These are phyloP conservation scores for Coniochaeta prunicola DNA, from an alignment of 2,329 filamentous ascomycete species.

Conservation along the genomic window DNA sequence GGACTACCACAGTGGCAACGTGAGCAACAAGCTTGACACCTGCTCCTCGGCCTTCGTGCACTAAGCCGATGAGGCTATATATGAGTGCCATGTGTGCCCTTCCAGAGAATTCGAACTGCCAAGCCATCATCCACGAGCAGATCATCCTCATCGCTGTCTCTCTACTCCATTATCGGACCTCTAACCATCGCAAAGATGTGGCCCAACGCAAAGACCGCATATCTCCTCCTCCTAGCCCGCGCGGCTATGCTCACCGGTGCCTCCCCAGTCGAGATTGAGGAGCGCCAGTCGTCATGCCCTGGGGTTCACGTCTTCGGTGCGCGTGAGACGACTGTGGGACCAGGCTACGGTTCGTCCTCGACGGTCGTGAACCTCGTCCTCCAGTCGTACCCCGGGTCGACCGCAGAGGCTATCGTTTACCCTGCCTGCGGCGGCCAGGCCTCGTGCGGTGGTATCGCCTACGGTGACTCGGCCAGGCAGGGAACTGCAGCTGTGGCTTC, in stretches of 20 bases:
- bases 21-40: not conserved
- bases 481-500: constrained; percentile 52
- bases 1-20: not conserved
- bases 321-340: constrained; percentile 39
- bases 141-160: not conserved
- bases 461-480: constrained; percentile 49
- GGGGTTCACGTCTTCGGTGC: constrained; percentile 37
- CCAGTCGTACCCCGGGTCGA: constrained; percentile 39
- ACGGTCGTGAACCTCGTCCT: constrained; percentile 43
- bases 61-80: not conserved
- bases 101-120: not conserved
- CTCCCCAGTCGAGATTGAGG: constrained; percentile 46
- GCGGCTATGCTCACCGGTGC: constrained; percentile 41
- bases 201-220: constrained; percentile 1
- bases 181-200: not conserved
- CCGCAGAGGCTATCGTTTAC: constrained; percentile 47
- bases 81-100: not conserved
- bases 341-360: constrained; percentile 44
- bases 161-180: not conserved
- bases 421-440: constrained; percentile 57
- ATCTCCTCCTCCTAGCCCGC: constrained; percentile 18
- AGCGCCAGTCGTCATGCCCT: constrained; percentile 42
- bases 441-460: constrained; percentile 50
- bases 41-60: not conserved
- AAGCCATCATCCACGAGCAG: not conserved